Conservation (phyloP, 140 eudicot species). For the Senecio squalidus region DNA sequence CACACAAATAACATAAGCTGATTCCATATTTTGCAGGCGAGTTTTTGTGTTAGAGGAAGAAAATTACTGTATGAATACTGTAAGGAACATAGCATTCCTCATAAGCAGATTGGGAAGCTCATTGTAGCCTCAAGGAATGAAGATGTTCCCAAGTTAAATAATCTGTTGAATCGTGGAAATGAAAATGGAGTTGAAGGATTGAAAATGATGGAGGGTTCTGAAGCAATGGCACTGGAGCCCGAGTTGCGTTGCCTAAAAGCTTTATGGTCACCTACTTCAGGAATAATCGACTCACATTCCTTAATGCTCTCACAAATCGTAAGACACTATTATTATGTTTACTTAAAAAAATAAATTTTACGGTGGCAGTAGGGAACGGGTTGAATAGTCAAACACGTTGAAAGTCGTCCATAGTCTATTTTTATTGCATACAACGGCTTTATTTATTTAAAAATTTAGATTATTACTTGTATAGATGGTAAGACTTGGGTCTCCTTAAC, state of each 20-base stretch:
- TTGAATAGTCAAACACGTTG: neutral
- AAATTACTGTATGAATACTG: constrained; percentile 65
- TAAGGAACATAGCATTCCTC: constrained; percentile 55
- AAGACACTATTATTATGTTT: constrained; percentile 12
- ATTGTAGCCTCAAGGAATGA: constrained; percentile 70
- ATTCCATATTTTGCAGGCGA: constrained; percentile 45
- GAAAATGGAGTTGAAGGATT: constrained; percentile 82
- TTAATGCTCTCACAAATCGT: constrained; percentile 76
- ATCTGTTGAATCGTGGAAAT: constrained; percentile 48
- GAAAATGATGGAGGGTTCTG: constrained; percentile 64
- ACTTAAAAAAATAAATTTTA: constrained; percentile 5
- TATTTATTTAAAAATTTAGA: too few relatives aligned
- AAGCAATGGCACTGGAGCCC: constrained; percentile 69
- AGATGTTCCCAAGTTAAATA: constrained; percentile 60
- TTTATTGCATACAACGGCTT: too few relatives aligned
- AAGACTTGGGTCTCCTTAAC: too few relatives aligned
- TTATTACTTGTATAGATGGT: too few relatives aligned
- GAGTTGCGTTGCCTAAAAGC: constrained; percentile 73
- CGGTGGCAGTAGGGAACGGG: too few relatives aligned
- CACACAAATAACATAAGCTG: too few relatives aligned
- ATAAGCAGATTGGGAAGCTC: constrained; percentile 83
- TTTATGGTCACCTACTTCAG: constrained; percentile 74
- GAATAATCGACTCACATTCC: constrained; percentile 78
- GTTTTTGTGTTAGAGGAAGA: constrained; percentile 76
- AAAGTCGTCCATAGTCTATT: too few relatives aligned